Percentiles rank a stretch among this genome's conserved stretches.
Conservation (phyloP, 2,329 filamentous ascomycete species). For the Ceratocystis diversiconidia region DNA sequence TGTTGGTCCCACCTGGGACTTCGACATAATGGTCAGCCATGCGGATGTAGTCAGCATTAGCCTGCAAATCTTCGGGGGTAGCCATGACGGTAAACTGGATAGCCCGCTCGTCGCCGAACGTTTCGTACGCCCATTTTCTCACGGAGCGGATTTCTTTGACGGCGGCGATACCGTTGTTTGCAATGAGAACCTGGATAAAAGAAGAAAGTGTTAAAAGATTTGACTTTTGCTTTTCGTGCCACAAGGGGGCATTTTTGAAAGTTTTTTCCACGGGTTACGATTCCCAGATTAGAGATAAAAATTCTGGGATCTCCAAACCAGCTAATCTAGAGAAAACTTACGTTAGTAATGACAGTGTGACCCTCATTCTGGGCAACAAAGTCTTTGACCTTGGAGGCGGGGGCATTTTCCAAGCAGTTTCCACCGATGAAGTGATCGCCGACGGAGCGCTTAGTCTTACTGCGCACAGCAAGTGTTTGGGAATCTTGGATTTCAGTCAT, state of each 20-base stretch:
- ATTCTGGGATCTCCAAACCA: not conserved
- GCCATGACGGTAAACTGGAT: slow-evolving; percentile 99
- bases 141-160: slow-evolving; percentile 99
- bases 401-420: slow-evolving; percentile 69
- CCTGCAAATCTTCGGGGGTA: slow-evolving; percentile 90
- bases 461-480: slow-evolving; percentile 35
- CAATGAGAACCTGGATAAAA: slow-evolving; percentile 68
- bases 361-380: slow-evolving; percentile 82
- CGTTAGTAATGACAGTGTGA: slow-evolving; percentile 96
- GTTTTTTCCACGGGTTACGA: not conserved
- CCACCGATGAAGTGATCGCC: slow-evolving; percentile 94
- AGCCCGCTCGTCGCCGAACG: slow-evolving; percentile 92
- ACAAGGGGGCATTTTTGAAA: not conserved
- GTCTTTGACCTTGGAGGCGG: slow-evolving; percentile 82
- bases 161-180: slow-evolving; percentile 98
- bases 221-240: not conserved
- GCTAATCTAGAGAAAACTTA: slow-evolving; percentile 34
- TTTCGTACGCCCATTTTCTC: slow-evolving; percentile 99
- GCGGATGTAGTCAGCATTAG: slow-evolving; percentile 97
- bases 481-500: slow-evolving; percentile 37
- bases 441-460: slow-evolving; percentile 52
- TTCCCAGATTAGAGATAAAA: not conserved
- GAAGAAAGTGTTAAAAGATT: not conserved
- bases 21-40: slow-evolving; percentile 99
- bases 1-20: slow-evolving; percentile 96